phyloP scores from a whole-genome alignment of 2,329 filamentous ascomycete genomes.

The Colletotrichum musicola region DNA sequence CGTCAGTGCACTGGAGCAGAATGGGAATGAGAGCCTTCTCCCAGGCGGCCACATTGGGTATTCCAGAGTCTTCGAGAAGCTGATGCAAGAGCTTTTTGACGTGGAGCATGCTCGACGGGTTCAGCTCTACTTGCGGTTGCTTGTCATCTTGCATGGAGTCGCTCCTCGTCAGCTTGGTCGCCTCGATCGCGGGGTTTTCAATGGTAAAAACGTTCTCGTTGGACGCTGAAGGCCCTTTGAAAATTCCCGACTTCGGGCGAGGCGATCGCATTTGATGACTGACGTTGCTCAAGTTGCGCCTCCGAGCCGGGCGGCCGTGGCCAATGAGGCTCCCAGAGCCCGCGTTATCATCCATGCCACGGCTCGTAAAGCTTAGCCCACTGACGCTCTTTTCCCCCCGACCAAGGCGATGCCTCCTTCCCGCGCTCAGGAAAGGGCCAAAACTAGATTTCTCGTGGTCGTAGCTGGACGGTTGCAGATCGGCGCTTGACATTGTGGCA shows the following conservation, averaged over 20 bases:
- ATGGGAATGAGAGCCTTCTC: slow-evolving; percentile 92
- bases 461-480: slow-evolving; percentile 72
- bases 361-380: slow-evolving; percentile 76
- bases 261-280: slow-evolving; percentile 83
- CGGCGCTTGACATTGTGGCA: slow-evolving; percentile 77
- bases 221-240: slow-evolving; percentile 67
- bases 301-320: slow-evolving; percentile 72
- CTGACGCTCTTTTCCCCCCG: slow-evolving; percentile 81
- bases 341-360: slow-evolving; percentile 75
- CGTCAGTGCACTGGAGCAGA: slow-evolving; percentile 89
- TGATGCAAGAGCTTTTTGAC: slow-evolving; percentile 88
- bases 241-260: slow-evolving; percentile 69
- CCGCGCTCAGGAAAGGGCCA: slow-evolving; percentile 77
- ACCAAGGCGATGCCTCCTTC: slow-evolving; percentile 81
- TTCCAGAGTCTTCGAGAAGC: slow-evolving; percentile 80
- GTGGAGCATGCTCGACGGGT: slow-evolving; percentile 88
- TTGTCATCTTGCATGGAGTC: slow-evolving; percentile 83
- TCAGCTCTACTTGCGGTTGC: slow-evolving; percentile 84
- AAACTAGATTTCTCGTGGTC: slow-evolving; percentile 83
- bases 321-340: slow-evolving; percentile 69
- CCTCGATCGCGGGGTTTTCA: slow-evolving; percentile 59
- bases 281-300: slow-evolving; percentile 86
- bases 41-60: slow-evolving; percentile 83
- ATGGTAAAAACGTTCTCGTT: slow-evolving; percentile 63
- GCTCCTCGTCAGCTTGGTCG: slow-evolving; percentile 75